Percentiles rank a stretch among this genome's conserved stretches.
phyloP scores from a whole-genome alignment of 179 eudicot genomes.

The Silene coronaria region DNA sequence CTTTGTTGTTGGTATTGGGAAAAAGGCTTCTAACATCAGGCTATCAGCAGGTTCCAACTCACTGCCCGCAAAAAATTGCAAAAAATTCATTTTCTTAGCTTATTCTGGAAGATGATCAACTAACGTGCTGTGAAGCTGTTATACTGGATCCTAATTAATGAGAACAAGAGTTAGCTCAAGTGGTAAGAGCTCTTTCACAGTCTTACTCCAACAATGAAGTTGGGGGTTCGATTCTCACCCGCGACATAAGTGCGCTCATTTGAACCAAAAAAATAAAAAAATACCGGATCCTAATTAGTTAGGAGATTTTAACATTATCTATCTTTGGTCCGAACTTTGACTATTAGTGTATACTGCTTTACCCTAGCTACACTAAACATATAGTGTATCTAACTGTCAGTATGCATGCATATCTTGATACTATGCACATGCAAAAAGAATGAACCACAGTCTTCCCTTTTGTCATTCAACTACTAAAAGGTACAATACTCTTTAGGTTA shows the following conservation, averaged over 20 bases:
- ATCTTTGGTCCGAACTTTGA: not conserved
- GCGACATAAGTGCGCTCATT: too few relatives aligned
- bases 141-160: not conserved
- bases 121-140: not conserved
- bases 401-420: conserved; percentile 2
- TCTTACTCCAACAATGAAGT: too few relatives aligned
- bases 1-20: not conserved
- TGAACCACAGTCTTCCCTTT: conserved; percentile 1
- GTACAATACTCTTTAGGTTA: not conserved
- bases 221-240: too few relatives aligned
- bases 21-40: not conserved
- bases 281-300: not conserved
- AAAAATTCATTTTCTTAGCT: not conserved
- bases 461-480: not conserved
- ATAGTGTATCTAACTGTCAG: not conserved
- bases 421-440: conserved; percentile 2
- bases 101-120: not conserved
- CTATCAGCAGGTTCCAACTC: not conserved
- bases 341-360: not conserved
- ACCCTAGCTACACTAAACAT: not conserved
- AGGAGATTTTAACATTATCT: not conserved
- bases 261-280: too few relatives aligned
- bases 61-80: not conserved
- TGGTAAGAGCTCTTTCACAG: too few relatives aligned
- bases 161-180: too few relatives aligned